Evolutionary conservation across 2,329 filamentous ascomycete genomes (phyloP), one percentile per base, ranked within the genome.

Genomic region (Epichloe coenophiala): DNA sequence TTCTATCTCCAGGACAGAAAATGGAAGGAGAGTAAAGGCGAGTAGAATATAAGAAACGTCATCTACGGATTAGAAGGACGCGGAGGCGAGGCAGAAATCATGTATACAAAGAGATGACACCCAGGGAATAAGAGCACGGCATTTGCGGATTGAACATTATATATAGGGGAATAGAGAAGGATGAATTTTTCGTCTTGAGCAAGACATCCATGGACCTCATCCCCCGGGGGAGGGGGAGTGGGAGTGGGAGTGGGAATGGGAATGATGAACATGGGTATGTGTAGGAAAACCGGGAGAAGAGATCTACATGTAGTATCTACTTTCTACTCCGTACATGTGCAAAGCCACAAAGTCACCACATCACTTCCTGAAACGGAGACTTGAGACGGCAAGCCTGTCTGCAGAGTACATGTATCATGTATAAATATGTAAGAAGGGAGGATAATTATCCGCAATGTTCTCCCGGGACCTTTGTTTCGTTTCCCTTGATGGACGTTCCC

Each of bases 1-100:
- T 47, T 39, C n/a, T 33, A 43, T 49, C 48, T 38, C 41, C 48
- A 31, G 41, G 48, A 49, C 35, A 39, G 45, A 41, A 45, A 36
- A 41, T 35, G 7, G 2, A 31, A 36, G n/a, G 9, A 13, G 13
- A n/a, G 7, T n/a, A 13, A 42, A 35, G 21, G 7, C 21, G 38
- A 11, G 31, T 13, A 12, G 19, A n/a, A 13, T 1, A 12, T n/a
- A 17, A n/a, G n/a, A 45, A 21, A 19, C 4, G 9, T 11, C 19
- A 33, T 17, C 3, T 12, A 40, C 42, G 7, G 5, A n/a, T 41
- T 27, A 27, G 6, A 27, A 27, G 23, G 6, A 27, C 6, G 23
- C 4, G 23, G 23, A 27, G 23, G 23, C 23, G 23, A 27, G 23
- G 23, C 23, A 27, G 23, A 7, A 27, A 27, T 27, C 23, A 27